Evolutionary conservation across 805 yeast genomes (phyloP).

Genomic region (Candida insectalens): DNA sequence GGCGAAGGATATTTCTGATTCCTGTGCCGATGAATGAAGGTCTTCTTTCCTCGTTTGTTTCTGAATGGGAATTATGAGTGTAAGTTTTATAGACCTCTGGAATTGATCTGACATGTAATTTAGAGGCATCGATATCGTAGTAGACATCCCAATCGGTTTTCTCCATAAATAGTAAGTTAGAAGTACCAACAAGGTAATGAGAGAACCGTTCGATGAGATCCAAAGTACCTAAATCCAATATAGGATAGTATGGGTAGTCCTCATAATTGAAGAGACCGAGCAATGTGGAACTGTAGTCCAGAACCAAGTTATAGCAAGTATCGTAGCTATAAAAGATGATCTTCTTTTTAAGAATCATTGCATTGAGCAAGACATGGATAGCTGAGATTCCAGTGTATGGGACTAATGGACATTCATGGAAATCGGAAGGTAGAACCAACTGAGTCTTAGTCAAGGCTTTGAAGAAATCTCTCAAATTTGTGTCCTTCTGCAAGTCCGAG

Average conservation of each 20-base stretch:
- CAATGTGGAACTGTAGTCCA: slow-evolving; percentile 31
- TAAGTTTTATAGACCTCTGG: background rate
- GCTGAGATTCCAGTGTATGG: slow-evolving; percentile 15
- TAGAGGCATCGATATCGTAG: slow-evolving; percentile 48
- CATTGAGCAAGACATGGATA: slow-evolving; percentile 36
- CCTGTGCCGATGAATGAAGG: slow-evolving; percentile 9
- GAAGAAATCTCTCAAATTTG: slow-evolving; percentile 14
- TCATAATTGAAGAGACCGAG: slow-evolving; percentile 29
- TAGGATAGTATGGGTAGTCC: slow-evolving; percentile 29
- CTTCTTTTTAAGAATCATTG: slow-evolving; percentile 37
- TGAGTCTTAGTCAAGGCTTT: slow-evolving; percentile 4
- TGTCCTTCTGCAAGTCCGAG: slow-evolving; percentile 20
- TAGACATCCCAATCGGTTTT: slow-evolving; percentile 48
- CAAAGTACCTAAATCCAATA: slow-evolving; percentile 50
- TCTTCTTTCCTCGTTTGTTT: slow-evolving; percentile 7
- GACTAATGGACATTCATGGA: slow-evolving; percentile 7
- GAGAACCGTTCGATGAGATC: slow-evolving; percentile 34
- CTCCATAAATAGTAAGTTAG: slow-evolving; percentile 53
- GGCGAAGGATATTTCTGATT: slow-evolving; percentile 2
- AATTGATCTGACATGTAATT: slow-evolving; percentile 18
- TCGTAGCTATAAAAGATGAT: slow-evolving; percentile 30
- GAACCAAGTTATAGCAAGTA: slow-evolving; percentile 34
- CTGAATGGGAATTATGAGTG: slow-evolving; percentile 6
- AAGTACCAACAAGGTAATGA: slow-evolving; percentile 51
- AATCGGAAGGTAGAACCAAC: slow-evolving; percentile 1